A percentile compares a stretch with the other conserved stretches of the same genome.
phyloP scores from a whole-genome alignment of 257 asterid genomes.

The Phtheirospermum japonicum region DNA sequence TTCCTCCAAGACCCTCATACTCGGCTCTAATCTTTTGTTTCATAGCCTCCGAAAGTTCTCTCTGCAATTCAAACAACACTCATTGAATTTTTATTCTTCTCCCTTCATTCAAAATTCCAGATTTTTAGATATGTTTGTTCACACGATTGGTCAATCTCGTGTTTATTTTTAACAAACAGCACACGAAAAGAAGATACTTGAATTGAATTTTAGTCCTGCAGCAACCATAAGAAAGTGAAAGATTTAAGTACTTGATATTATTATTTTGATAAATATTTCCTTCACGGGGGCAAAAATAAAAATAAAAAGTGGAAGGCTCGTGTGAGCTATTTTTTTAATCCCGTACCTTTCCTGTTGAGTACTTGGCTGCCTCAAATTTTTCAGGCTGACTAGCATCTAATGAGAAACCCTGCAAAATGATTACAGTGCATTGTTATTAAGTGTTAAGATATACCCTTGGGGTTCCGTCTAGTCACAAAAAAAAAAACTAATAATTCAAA shows the following conservation, averaged over 20 bases:
- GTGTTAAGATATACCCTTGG: neutral
- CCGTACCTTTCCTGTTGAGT: constrained; percentile 83
- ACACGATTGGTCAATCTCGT: constrained; percentile 54
- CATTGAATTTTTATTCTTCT: constrained; percentile 51
- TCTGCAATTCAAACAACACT: constrained; percentile 86
- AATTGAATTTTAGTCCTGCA: constrained; percentile 64
- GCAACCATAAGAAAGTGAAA: neutral
- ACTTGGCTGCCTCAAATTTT: constrained; percentile 79
- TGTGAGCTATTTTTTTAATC: constrained; percentile 13
- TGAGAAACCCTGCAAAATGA: constrained; percentile 65
- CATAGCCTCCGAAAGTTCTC: constrained; percentile 86
- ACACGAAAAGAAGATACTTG: constrained; percentile 57
- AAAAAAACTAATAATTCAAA: too few relatives aligned
- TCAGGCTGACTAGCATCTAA: constrained; percentile 70
- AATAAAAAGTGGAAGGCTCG: neutral
- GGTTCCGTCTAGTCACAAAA: neutral
- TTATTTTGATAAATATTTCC: constrained; percentile 20
- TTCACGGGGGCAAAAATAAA: neutral
- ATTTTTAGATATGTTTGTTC: constrained; percentile 41
- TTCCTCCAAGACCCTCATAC: constrained; percentile 86
- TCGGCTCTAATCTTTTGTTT: constrained; percentile 93
- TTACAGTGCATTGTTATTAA: constrained; percentile 3
- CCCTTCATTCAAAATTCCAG: constrained; percentile 42
- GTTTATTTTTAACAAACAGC: constrained; percentile 49
- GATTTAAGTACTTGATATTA: constrained; percentile 25